These are phyloP conservation scores for Bipolaris bicolor DNA, from an alignment of 2,329 filamentous ascomycete genomes.

Conservation along the genomic window DNA sequence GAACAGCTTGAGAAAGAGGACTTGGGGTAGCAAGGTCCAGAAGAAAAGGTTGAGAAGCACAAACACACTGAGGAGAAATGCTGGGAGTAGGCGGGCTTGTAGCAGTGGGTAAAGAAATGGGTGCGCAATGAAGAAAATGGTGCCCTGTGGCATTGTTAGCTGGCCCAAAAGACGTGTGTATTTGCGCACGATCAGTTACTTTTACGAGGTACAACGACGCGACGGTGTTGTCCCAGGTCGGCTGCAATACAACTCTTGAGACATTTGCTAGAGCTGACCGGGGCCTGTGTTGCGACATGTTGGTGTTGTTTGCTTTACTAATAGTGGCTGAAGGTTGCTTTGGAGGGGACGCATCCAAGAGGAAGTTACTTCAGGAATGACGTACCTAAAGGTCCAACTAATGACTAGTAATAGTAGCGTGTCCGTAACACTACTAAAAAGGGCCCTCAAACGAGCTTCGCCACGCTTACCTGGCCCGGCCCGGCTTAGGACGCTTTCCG, in stretches of 20 bases:
- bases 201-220: slow-evolving; percentile 42
- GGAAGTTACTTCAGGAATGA: slow-evolving; percentile 15
- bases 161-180: neutral
- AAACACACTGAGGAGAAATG: slow-evolving; percentile 79
- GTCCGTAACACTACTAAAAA: too few species aligned
- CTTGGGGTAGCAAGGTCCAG: slow-evolving; percentile 87
- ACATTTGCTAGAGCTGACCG: slow-evolving; percentile 39
- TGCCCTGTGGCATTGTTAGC: slow-evolving; percentile 60
- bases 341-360: slow-evolving; percentile 6
- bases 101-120: slow-evolving; percentile 85
- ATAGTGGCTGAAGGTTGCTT: neutral
- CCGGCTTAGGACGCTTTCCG: slow-evolving; percentile 9
- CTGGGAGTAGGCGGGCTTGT: slow-evolving; percentile 75
- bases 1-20: slow-evolving; percentile 86
- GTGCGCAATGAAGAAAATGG: slow-evolving; percentile 80
- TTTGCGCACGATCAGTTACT: slow-evolving; percentile 18
- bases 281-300: slow-evolving; percentile 37
- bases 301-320: slow-evolving; percentile 22
- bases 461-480: neutral
- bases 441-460: neutral
- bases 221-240: slow-evolving; percentile 34
- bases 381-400: slow-evolving; percentile 3
- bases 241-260: slow-evolving; percentile 36
- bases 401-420: neutral
- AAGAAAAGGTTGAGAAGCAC: slow-evolving; percentile 87